Evolutionary conservation across 768 basidiomycete species (phyloP), one percentile per base, ranked within the genome.

Genomic region (Pluteus cervinus): DNA sequence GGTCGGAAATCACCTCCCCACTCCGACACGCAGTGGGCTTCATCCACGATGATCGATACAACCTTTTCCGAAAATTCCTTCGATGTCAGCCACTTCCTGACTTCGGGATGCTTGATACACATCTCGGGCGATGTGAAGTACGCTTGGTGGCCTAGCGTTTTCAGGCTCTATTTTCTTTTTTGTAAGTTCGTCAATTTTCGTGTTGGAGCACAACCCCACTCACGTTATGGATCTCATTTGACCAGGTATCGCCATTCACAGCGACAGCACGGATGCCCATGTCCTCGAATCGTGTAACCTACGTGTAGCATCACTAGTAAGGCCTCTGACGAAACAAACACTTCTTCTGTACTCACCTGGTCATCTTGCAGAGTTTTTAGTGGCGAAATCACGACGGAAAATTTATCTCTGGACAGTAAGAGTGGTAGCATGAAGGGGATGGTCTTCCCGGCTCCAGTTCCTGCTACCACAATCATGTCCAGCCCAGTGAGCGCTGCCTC

Each of bases 121-220:
- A 68, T 63, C 38, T 69, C 63, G 0, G 67, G 64, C 4, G 61
- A 65, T 0, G 59, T 53, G 16, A 68, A 32, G 4, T 68, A 51
- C 5, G 47, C 61, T 22, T 42, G 48, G 32, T 50, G 53, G 12
- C 18, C 15, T 21, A 8, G 7, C 16, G 14, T 38, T 4, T 24
- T 28, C 7, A 37, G 40, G 22, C 21, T 30, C 40, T 20, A 16
- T 15, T 36, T 25, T 26, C 2, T 26, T 12, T 16, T 4, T 10
- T 15, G 16, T 2, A 26, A n/a, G 14, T 40, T 5, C 8, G 7
- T 24, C 12, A 21, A 24, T n/a, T n/a, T n/a, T n/a, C n/a, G n/a
- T n/a, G n/a, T n/a, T n/a, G n/a, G n/a, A n/a, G n/a, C n/a, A n/a
- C n/a, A n/a, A n/a, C n/a, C n/a, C n/a, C n/a, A 47, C 52, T 29